These are phyloP conservation scores for Epichloe scottii DNA, from an alignment of 2,329 filamentous ascomycete species.

Conservation along the genomic window DNA sequence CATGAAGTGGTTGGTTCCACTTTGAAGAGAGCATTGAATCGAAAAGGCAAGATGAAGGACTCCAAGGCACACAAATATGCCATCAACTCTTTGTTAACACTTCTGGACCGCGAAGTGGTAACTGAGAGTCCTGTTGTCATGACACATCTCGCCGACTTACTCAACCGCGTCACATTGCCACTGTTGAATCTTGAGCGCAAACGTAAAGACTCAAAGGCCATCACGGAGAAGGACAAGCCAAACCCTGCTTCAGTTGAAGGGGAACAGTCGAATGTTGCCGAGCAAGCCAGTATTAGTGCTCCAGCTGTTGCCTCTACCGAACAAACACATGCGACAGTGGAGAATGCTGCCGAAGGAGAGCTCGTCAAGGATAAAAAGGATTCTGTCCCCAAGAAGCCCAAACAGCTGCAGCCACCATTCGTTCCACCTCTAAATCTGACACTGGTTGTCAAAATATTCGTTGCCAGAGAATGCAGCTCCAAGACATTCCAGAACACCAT, in stretches of 20 bases:
- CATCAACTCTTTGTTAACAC: conserved; percentile 75
- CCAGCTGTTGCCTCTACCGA: conserved; percentile 11
- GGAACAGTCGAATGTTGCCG: conserved; percentile 19
- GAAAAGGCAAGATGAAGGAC: conserved; percentile 84
- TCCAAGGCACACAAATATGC: conserved; percentile 76
- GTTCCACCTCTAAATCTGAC: conserved; percentile 83
- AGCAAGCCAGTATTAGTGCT: conserved; percentile 8
- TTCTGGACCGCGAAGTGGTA: conserved; percentile 87
- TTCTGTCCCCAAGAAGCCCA: conserved; percentile 35
- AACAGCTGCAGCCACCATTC: conserved; percentile 63
- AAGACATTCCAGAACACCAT: conserved; percentile 98
- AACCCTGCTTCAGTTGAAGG: conserved; percentile 12
- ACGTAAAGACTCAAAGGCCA: conserved; percentile 24
- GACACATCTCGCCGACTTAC: conserved; percentile 77
- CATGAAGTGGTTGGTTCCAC: conserved; percentile 66
- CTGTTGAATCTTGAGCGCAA: conserved; percentile 66
- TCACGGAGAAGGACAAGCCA: conserved; percentile 18
- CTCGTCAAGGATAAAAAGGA: conserved; percentile 28
- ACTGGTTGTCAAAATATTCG: conserved; percentile 91
- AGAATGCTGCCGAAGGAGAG: conserved; percentile 16
- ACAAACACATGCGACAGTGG: conserved; percentile 14
- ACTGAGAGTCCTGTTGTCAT: conserved; percentile 97
- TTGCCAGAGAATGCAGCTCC: conserved; percentile 88
- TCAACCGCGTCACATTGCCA: conserved; percentile 80
- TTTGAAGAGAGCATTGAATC: conserved; percentile 62